A percentile compares a stretch with the other conserved stretches of the same genome.
phyloP scores from a whole-genome alignment of 371 early-diverging fungal species.

The Mucor circinelloides region DNA sequence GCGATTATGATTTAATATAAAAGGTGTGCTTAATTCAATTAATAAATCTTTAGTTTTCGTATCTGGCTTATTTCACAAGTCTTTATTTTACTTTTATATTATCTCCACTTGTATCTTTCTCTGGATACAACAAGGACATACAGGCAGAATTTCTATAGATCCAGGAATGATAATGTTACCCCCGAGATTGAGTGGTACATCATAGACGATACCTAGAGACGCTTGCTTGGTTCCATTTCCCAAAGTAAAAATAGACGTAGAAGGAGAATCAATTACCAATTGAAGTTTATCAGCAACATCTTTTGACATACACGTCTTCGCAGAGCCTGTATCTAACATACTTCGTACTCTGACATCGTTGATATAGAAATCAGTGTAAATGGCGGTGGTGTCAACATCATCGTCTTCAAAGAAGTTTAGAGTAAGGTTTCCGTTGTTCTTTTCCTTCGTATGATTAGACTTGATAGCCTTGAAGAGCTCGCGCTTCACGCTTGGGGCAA shows the following conservation, averaged over 20 bases:
- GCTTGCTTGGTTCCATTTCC: conserved; percentile 12
- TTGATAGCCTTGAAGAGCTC: not conserved
- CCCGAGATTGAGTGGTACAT: conserved; percentile 1
- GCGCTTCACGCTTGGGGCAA: not conserved
- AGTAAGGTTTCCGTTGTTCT: not conserved
- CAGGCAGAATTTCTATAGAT: no score
- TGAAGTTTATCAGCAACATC: not conserved
- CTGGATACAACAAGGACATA: no score
- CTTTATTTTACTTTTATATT: no score
- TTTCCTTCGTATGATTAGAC: not conserved
- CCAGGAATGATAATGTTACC: no score
- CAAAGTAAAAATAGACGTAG: not conserved
- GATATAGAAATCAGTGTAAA: not conserved
- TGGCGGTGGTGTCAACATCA: conserved; percentile 5
- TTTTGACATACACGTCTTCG: conserved; percentile 3
- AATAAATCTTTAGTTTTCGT: no score
- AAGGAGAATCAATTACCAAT: not conserved
- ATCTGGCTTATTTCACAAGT: no score
- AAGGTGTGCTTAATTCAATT: no score
- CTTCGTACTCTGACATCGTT: not conserved
- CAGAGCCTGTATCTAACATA: not conserved
- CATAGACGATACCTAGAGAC: not conserved
- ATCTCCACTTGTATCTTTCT: no score
- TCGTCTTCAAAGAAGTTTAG: conserved; percentile 4
- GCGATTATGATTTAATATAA: no score